Evolutionary conservation across 164 flowering plant species (phyloP).

Genomic region (Dillenia suffruticosa): DNA sequence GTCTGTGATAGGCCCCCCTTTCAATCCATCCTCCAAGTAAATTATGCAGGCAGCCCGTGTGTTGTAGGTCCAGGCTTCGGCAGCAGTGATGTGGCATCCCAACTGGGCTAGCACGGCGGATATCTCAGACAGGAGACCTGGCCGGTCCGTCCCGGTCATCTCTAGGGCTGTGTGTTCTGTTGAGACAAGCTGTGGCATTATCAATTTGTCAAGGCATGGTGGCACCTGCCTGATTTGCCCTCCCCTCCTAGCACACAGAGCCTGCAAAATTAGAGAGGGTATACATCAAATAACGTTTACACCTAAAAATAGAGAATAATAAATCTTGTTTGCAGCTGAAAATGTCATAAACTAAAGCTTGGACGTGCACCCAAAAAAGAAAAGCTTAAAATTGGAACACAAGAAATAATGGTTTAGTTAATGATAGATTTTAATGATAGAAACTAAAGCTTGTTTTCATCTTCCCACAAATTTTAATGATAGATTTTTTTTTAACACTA

Average conservation of each 20-base stretch:
- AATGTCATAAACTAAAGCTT: background rate
- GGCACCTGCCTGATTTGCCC: slow-evolving; percentile 16
- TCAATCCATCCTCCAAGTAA: slow-evolving; percentile 46
- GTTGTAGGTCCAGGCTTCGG: slow-evolving; percentile 86
- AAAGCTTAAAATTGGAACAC: no score
- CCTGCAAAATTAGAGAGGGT: slow-evolving; percentile 28
- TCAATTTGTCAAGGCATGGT: slow-evolving; percentile 17
- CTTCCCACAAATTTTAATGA: no score
- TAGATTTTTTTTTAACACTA: no score
- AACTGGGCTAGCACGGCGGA: slow-evolving; percentile 64
- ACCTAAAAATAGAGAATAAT: no score
- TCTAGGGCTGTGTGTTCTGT: slow-evolving; percentile 54
- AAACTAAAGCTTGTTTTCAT: no score
- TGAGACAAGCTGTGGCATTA: slow-evolving; percentile 27
- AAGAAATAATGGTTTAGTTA: no score
- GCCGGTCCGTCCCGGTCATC: slow-evolving; percentile 61
- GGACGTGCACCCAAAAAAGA: no score
- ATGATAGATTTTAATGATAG: no score
- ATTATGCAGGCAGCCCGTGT: slow-evolving; percentile 59
- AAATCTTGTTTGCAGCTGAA: background rate
- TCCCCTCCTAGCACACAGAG: slow-evolving; percentile 46
- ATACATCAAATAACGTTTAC: no score
- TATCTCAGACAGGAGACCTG: slow-evolving; percentile 75
- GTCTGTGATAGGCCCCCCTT: slow-evolving; percentile 40
- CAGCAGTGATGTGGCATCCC: slow-evolving; percentile 58